These are phyloP conservation scores for Udeniomyces megalosporus DNA, from an alignment of 768 basidiomycete species.

Conservation along the genomic window DNA sequence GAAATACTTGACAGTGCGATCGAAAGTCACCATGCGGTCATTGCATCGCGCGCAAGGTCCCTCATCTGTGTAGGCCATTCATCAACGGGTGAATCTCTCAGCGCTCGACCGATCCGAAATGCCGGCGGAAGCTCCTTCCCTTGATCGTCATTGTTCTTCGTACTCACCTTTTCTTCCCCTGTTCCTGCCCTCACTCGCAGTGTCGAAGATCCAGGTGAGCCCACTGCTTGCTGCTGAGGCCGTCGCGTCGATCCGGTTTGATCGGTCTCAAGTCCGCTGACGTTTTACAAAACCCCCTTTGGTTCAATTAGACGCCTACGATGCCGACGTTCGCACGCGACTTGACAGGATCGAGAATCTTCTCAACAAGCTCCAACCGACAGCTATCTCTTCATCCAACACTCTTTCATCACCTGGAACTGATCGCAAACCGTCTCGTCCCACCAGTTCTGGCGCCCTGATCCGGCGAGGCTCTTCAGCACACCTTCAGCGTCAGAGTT, in stretches of 20 bases:
- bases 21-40: constrained; percentile 17
- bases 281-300: background rate
- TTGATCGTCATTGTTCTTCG: constrained; percentile 19
- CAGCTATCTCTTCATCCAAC: background rate
- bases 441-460: background rate
- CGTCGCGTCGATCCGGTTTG: background rate
- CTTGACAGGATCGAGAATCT: constrained; percentile 28
- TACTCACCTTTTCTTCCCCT: background rate
- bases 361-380: constrained; percentile 20
- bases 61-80: constrained; percentile 30
- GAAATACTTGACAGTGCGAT: background rate
- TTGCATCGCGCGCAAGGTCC: constrained; percentile 29
- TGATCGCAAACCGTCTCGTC: background rate
- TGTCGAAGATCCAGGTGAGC: constrained; percentile 1
- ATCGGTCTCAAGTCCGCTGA: background rate
- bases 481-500: background rate
- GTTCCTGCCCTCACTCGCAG: background rate
- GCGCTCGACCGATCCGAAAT: too few species aligned
- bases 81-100: constrained; percentile 29
- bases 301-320: constrained; percentile 6
- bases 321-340: constrained; percentile 26
- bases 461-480: background rate
- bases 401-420: background rate
- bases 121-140: constrained; percentile 27
- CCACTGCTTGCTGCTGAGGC: background rate